Base-by-base conservation (phyloP, 495 filamentous ascomycete genomes). In the Trichoderma orchidacearum region DNA sequence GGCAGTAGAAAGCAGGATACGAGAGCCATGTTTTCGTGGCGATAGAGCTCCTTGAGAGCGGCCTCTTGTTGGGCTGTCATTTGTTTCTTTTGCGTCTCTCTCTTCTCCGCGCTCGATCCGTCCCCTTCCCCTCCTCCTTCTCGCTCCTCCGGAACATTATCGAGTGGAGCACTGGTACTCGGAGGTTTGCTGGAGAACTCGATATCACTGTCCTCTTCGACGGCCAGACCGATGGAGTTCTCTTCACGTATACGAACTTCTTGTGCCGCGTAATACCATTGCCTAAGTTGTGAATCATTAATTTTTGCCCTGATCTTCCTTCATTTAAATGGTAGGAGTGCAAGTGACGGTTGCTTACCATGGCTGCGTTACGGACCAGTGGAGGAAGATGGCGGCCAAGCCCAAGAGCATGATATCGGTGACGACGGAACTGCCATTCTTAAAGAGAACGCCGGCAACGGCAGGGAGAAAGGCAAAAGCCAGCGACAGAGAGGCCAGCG, bases 361-460 rank as follows among this genome's bases (percentile, higher is more conserved):
- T 62, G 93, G 94, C 56, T 90, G 70, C 56, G 87, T 84, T 6
- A 96, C 84, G 18, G 87, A 90, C 92, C 90, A 96, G 66, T 97
- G 92, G 54, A 98, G 74, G 61, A 97, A 95, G 5, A 96, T 77
- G 0, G 85, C 86, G 0, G 85, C 85, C 52, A 98, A 63, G 5
- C 77, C 78, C 28, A 98, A 70, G 48, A 97, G 74, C 25, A 90
- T 85, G 8, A 93, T 67, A 63, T 98, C 93, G 2, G 91, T 96
- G 32, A 90, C 78, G 56, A 96, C 75, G 3, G 82, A 76, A 60
- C 84, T 83, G 3, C 93, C 93, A 70, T 95, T 86, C 51, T 84
- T 76, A 65, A 95, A 93, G 55, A 97, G 75, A 38, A 96, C 67
- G 0, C 91, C 93, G 0, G 82, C 92, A 15, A 95, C 59, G 0